These are phyloP conservation scores for Chrysochromulina tobinii DNA, from an alignment of 78 protist genomes.

Conservation along the genomic window DNA sequence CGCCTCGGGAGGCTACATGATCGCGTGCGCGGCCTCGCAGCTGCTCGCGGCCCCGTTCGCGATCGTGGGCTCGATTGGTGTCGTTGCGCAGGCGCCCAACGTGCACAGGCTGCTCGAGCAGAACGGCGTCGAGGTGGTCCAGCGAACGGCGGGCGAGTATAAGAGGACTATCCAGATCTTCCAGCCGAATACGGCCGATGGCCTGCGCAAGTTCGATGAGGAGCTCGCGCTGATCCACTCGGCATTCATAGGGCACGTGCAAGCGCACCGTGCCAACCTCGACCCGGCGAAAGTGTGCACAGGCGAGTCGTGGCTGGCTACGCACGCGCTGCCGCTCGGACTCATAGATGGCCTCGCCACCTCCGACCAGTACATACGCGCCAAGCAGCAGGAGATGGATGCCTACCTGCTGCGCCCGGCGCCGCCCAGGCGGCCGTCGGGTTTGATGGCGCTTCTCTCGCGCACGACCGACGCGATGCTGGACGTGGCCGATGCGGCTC, in stretches of 20 bases:
- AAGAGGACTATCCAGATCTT: not conserved
- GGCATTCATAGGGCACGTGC: not conserved
- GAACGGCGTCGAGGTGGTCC: not conserved
- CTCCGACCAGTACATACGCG: not conserved
- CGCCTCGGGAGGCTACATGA: not conserved
- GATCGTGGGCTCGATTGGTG: not conserved
- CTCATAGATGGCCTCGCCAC: conserved; percentile 2
- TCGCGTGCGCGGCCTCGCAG: not conserved
- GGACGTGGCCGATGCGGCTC: no score
- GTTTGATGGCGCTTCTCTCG: not conserved
- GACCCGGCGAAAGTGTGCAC: not conserved
- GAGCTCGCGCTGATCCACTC: not conserved
- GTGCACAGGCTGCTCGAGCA: not conserved
- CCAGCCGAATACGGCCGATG: not conserved
- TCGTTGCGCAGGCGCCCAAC: not conserved
- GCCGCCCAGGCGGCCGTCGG: not conserved
- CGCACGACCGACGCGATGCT: no score
- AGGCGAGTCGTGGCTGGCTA: conserved; percentile 12
- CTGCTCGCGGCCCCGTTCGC: not conserved
- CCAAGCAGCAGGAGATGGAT: not conserved
- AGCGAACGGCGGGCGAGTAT: not conserved
- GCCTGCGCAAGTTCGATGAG: not conserved
- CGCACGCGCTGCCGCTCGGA: not conserved
- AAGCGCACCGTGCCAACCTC: not conserved
- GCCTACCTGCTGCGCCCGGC: not conserved